Evolutionary conservation across 2,329 filamentous ascomycete genomes (phyloP).

Genomic region (Colletotrichum tanaceti): DNA sequence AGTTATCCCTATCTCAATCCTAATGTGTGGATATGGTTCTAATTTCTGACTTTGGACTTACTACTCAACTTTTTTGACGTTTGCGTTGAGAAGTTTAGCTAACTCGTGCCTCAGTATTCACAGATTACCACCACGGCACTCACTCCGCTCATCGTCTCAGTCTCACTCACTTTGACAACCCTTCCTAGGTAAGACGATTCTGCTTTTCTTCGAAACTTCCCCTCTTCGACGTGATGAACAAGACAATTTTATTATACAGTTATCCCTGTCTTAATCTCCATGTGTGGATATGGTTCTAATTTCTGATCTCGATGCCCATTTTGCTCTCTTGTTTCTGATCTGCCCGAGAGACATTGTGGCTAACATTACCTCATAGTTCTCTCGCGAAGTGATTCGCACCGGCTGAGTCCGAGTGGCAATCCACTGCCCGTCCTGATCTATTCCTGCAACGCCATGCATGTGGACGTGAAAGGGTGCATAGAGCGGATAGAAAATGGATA

Average conservation of each 20-base stretch:
- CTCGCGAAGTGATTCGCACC: conserved; percentile 14
- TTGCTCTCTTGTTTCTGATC: conserved; percentile 3
- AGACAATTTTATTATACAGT: conserved; percentile 37
- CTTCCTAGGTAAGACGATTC: conserved; percentile 6
- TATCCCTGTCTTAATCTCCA: conserved; percentile 38
- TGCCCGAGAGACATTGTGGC: neutral
- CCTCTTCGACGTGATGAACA: conserved; percentile 33
- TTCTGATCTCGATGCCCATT: conserved; percentile 25
- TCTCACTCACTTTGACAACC: no score
- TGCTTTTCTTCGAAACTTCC: neutral
- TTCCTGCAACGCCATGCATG: conserved; percentile 22
- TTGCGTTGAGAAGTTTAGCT: neutral
- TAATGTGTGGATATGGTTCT: conserved; percentile 36
- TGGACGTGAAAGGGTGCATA: conserved; percentile 29
- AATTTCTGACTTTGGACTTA: conserved; percentile 30
- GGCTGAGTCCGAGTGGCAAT: neutral
- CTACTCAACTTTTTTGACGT: neutral
- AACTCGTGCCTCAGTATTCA: conserved; percentile 6
- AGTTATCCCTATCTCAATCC: conserved; percentile 38
- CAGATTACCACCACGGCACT: neutral
- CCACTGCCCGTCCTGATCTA: conserved; percentile 15
- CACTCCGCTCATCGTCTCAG: neutral
- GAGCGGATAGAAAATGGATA: conserved; percentile 39
- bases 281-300: conserved; percentile 39
- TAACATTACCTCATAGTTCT: conserved; percentile 12